Base-by-base conservation (phyloP, 1,139 yeast genomes). In the Kodamaea alishanica region DNA sequence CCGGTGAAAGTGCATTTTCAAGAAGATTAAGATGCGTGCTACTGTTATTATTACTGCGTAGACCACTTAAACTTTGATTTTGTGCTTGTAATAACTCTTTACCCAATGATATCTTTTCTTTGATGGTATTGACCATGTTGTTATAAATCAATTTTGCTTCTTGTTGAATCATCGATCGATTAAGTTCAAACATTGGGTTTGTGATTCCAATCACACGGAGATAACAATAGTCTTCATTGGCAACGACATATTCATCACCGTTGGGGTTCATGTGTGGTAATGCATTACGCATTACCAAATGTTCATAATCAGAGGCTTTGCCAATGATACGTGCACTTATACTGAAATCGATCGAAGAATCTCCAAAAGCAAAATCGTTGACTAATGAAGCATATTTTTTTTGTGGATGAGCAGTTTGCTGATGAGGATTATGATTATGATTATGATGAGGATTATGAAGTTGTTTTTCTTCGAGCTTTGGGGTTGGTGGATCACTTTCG, bases 321-420 rank as follows among this genome's bases (percentile, higher is more conserved):
- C 72, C 72, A 30, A 69, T 62, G 25, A 67, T 52, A 32, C 70
- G 50, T 2, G 70, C 71, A 52, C 63, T 61, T 6, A 69, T 59
- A 33, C 63, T 54, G 46, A 66, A 69, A 39, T 64, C 58, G 8
- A 68, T 54, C 6, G 67, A 56, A 4, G 65, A 52, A 39, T 63
- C 68, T 1, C 52, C 44, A 40, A 65, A 60, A 8, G 63, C 50
- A 45, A 63, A 60, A 44, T 69, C 74, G 33, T 61, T 52, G 6
- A 61, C 52, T 24, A 47, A 40, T 6, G 64, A 53, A 1, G 62
- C 58, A 39, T 59, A 60, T 5, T 34, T 30, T 10, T 35, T 23
- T 9, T 32, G 29, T 7, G 26, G 6, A 8, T 27, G n/a, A 10
- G 28, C 10, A 24, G 8, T 9, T 23, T 22, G 15, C 8, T 10